These are phyloP conservation scores for Capsicum baccatum DNA, from an alignment of 257 asterid genomes.

Conservation along the genomic window DNA sequence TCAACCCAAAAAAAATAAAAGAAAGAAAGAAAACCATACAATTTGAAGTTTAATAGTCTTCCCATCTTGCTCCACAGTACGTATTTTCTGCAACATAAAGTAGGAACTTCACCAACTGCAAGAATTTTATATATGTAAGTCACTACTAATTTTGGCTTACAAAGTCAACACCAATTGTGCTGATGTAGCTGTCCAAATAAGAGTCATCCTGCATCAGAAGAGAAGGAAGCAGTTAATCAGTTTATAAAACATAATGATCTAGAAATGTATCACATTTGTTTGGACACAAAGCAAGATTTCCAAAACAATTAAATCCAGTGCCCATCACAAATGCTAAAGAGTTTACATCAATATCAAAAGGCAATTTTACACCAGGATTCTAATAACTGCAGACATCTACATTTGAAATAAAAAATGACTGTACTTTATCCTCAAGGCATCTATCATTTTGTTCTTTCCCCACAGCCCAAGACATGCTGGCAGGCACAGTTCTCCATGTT, in stretches of 20 bases:
- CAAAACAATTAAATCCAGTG: not conserved
- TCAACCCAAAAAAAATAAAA: not conserved
- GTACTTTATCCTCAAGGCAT: not conserved
- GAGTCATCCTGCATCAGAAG: conserved; percentile 72
- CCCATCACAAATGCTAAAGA: not conserved
- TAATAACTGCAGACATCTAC: not conserved
- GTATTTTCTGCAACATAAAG: conserved; percentile 68
- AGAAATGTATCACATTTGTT: not conserved
- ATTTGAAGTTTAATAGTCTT: conserved; percentile 90
- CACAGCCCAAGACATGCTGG: not conserved
- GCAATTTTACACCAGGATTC: not conserved
- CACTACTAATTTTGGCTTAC: conserved; percentile 50
- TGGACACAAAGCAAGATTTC: not conserved
- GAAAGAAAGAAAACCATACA: conserved; percentile 44
- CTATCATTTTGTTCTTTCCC: not conserved
- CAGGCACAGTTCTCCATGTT: not conserved
- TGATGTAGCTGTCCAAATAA: conserved; percentile 85
- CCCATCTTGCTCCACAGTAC: conserved; percentile 84
- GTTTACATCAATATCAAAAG: not conserved
- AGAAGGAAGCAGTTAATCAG: conserved; percentile 7
- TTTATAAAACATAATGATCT: not conserved
- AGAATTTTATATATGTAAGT: conserved; percentile 2
- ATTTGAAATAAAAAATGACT: not conserved
- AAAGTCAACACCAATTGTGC: conserved; percentile 95
- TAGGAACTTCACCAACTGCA: conserved; percentile 14